These are phyloP conservation scores for Botrytis byssoidea DNA, from an alignment of 2,329 filamentous ascomycete genomes.

Conservation along the genomic window DNA sequence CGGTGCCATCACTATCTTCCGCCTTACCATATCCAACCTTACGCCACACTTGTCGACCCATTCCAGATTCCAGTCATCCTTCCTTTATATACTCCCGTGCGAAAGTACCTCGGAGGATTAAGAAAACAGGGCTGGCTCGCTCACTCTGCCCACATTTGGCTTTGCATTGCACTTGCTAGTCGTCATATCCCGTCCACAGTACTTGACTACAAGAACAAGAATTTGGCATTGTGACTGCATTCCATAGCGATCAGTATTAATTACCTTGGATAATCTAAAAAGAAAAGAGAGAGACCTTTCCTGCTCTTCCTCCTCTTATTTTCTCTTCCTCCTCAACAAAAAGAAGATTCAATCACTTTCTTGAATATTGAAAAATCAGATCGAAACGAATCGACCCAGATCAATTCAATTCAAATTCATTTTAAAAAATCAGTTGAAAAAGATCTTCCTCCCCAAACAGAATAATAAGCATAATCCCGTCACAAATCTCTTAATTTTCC, in stretches of 20 bases:
- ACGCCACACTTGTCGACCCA: background rate
- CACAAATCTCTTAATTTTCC: background rate
- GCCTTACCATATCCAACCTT: background rate
- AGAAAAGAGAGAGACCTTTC: background rate
- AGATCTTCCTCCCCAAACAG: background rate
- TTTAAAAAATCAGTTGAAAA: slow-evolving; percentile 3
- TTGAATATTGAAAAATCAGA: background rate
- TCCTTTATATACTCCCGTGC: background rate
- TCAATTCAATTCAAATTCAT: background rate
- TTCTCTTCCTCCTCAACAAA: background rate
- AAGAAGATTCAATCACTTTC: background rate
- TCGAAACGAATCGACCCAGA: background rate
- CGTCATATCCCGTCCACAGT: background rate
- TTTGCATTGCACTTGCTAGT: background rate
- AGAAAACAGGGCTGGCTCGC: background rate
- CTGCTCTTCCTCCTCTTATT: no score
- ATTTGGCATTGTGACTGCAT: background rate
- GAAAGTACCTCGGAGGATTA: background rate
- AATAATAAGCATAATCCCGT: slow-evolving; percentile 14
- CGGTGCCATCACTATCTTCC: slow-evolving; percentile 7
- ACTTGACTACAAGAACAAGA: slow-evolving; percentile 1
- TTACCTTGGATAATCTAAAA: background rate
- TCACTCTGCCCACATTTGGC: background rate
- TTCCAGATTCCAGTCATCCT: background rate
- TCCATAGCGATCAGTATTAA: background rate